Evolutionary conservation across 2,329 filamentous ascomycete species (phyloP), one percentile per base, ranked within the genome.

Genomic region (Colletotrichum sp.): DNA sequence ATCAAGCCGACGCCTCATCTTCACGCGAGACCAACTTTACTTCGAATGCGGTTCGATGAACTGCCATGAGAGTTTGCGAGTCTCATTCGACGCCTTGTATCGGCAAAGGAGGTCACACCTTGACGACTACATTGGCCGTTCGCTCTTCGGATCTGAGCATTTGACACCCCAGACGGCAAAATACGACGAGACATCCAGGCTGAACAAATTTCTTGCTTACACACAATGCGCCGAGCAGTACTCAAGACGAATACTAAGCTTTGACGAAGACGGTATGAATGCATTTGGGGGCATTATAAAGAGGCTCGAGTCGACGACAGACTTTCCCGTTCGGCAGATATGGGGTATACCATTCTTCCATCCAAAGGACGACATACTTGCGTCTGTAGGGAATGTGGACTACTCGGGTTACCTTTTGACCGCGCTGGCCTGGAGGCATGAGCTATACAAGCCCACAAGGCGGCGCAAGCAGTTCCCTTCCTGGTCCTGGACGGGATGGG

Each of bases 11-110:
- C 69, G 77, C 32, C 65, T 83, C 18, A 68, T 81, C 32, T 82
- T 83, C 72, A 79, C 80, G 5, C 69, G 79, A 8, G 55, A 79
- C 28, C 79, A 83, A 68, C 72, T 81, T 21, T 82, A 80, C 64
- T 82, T 78, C 52, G 75, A 81, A 68, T 83, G 81, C 75, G 71
- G 60, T 32, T 59, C 44, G 9, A 74, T 67, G 60, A 44, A 62
- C 24, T 66, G 57, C 55, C 39, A 62, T 39, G 71, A 73, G n/a
- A 70, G 68, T n/a, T 49, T 66, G 60, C 60, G 34, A 21, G 28
- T 65, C 16, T 71, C 68, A 5, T 63, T 63, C 36, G 68, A 70
- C 13, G n/a, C 59, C 13, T 28, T 70, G 9, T 63, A 63, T 24
- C 68, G 57, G 8, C 49, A 70, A 34, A 36, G 34, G 6, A 49